phyloP scores from a whole-genome alignment of 108 stramenopile species.

The Discostella stelligeroides region DNA sequence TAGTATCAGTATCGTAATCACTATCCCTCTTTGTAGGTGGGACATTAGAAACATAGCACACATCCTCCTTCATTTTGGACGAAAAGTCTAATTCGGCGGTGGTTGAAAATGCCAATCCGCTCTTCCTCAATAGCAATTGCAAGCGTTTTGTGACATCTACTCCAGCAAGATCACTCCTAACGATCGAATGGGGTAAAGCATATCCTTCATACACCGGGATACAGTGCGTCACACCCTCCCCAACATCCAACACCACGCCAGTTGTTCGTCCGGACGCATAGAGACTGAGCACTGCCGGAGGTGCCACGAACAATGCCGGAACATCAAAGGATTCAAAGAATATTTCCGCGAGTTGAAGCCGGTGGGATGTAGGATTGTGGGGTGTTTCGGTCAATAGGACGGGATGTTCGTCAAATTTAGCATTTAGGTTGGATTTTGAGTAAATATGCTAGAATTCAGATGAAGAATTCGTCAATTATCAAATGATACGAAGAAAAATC shows the following conservation, averaged over 20 bases:
- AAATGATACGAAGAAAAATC: slow-evolving; percentile 1
- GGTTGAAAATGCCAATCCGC: slow-evolving; percentile 89
- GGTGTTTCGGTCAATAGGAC: slow-evolving; percentile 96
- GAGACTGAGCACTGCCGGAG: slow-evolving; percentile 91
- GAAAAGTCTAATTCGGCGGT: slow-evolving; percentile 93
- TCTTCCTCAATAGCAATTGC: slow-evolving; percentile 85
- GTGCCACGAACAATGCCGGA: slow-evolving; percentile 93
- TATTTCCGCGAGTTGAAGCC: slow-evolving; percentile 89
- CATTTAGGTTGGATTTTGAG: slow-evolving; percentile 85
- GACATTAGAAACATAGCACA: slow-evolving; percentile 84
- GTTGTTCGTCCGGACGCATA: slow-evolving; percentile 97
- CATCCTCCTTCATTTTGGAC: slow-evolving; percentile 92
- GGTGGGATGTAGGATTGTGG: slow-evolving; percentile 88
- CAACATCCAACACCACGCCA: slow-evolving; percentile 97
- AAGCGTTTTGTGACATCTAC: slow-evolving; percentile 93
- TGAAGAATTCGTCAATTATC: background rate
- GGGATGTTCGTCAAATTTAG: slow-evolving; percentile 92
- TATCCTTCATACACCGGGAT: slow-evolving; percentile 98
- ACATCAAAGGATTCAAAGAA: slow-evolving; percentile 95
- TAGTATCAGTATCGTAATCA: slow-evolving; percentile 23
- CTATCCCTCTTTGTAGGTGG: slow-evolving; percentile 48
- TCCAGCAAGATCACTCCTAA: slow-evolving; percentile 92
- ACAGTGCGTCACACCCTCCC: slow-evolving; percentile 96
- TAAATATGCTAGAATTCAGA: slow-evolving; percentile 64
- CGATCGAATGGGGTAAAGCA: slow-evolving; percentile 93